Percentiles rank a stretch among this genome's conserved stretches.
Conservation (phyloP, 192 early-diverging fungal genomes). For the Dimargaris xerosporica region DNA sequence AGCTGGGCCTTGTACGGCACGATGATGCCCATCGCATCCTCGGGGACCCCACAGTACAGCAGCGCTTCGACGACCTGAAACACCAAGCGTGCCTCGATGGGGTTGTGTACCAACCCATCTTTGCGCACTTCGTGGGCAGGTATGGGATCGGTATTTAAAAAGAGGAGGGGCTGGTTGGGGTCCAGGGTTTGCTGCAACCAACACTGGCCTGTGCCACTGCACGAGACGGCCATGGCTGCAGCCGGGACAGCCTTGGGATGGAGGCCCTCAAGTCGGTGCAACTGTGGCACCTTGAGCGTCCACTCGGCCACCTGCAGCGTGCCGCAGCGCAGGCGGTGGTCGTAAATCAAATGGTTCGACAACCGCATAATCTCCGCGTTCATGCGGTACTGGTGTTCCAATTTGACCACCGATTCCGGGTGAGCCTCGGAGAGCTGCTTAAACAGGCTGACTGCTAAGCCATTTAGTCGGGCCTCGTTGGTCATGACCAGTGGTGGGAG, state of each 20-base stretch:
- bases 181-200: slow-evolving; percentile 55
- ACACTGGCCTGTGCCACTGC: slow-evolving; percentile 15
- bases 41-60: slow-evolving; percentile 43
- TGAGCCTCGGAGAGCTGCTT: slow-evolving; percentile 63
- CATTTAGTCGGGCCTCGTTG: slow-evolving; percentile 19
- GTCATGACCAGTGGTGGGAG: slow-evolving; percentile 72
- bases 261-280: not conserved
- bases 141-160: slow-evolving; percentile 66
- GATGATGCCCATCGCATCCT: slow-evolving; percentile 60
- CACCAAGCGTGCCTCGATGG: slow-evolving; percentile 49
- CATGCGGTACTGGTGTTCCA: slow-evolving; percentile 89
- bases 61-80: slow-evolving; percentile 37
- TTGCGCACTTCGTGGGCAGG: slow-evolving; percentile 40
- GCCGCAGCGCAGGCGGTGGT: slow-evolving; percentile 61
- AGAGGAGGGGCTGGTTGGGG: slow-evolving; percentile 50
- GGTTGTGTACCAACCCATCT: slow-evolving; percentile 49
- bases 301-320: slow-evolving; percentile 41
- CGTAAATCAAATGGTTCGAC: slow-evolving; percentile 71
- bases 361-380: slow-evolving; percentile 79
- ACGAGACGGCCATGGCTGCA: not conserved
- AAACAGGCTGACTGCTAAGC: slow-evolving; percentile 55
- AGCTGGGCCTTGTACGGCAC: slow-evolving; percentile 71
- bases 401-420: slow-evolving; percentile 52
- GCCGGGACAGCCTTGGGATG: not conserved
- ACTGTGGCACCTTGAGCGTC: slow-evolving; percentile 25